Evolutionary conservation across 192 early-diverging fungal genomes (phyloP), one percentile per base, ranked within the genome.

Genomic region (Obelidium mucronatum): DNA sequence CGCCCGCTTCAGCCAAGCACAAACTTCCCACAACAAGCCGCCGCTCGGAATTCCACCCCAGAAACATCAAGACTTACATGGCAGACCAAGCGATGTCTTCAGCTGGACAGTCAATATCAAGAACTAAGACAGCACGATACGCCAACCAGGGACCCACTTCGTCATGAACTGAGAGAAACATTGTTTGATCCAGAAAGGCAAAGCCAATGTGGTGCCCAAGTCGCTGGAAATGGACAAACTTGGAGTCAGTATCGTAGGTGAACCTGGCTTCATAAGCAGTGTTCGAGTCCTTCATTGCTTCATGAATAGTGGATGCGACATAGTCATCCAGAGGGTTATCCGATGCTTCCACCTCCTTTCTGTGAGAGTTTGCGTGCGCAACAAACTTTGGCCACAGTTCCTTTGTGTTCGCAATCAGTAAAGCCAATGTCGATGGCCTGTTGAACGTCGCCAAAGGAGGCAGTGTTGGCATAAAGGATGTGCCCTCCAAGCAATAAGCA

Each of bases 201-300:
- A 71, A 39, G 19, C 79, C 71, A 54, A 67, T 6, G 0, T 74
- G 13, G 44, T 78, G 69, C 26, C 56, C 75, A 1, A 83, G 73
- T 37, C 70, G 24, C 64, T 83, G 82, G 35, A 83, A 83, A 52
- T 80, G 70, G 15, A 81, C 79, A 66, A 83, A 83, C n/a, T 48
- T 15, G 40, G 52, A 65, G 1, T 60, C 82, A 1, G n/a, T 65
- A 17, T 78, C 71, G 66, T 70, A 44, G 22, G 82, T 77, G 67
- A 55, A 83, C 39, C 82, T 40, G 26, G 67, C 39, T 19, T 78
- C 67, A 28, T 26, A 62, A 22, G n/a, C 6, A 1, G 60, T 55
- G 26, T 11, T 24, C 28, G 71, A n/a, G 8, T 37, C 31, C 44
- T 22, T 48, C 0, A 62, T 22, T 26, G 22, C 19, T 35, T 8